phyloP scores from a whole-genome alignment of 2,329 filamentous ascomycete species.

The Ophiocordyceps camponoti-saundersi region DNA sequence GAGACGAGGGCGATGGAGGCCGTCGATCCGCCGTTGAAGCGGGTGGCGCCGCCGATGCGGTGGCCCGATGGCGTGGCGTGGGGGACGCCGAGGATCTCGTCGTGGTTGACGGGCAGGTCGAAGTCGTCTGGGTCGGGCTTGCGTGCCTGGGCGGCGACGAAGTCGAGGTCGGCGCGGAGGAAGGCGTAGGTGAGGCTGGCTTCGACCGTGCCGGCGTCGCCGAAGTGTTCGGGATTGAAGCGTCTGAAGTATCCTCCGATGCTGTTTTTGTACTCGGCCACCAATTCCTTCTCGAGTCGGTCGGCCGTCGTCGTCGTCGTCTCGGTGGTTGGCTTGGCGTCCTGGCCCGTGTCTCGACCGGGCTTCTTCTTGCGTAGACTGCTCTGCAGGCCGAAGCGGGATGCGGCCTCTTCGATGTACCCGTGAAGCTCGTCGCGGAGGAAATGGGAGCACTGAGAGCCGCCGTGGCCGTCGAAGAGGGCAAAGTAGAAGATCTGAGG shows the following conservation, averaged over 20 bases:
- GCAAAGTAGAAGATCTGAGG: slow-evolving; percentile 97
- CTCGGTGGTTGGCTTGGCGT: slow-evolving; percentile 31
- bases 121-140: slow-evolving; percentile 62
- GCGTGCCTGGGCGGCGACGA: slow-evolving; percentile 72
- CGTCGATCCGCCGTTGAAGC: slow-evolving; percentile 89
- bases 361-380: slow-evolving; percentile 39
- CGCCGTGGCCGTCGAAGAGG: slow-evolving; percentile 92
- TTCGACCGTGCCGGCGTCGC: slow-evolving; percentile 45
- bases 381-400: slow-evolving; percentile 60
- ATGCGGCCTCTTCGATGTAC: slow-evolving; percentile 72
- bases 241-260: slow-evolving; percentile 91
- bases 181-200: slow-evolving; percentile 83
- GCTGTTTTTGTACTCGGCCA: slow-evolving; percentile 63
- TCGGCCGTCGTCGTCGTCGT: slow-evolving; percentile 39
- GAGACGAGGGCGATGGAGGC: slow-evolving; percentile 81
- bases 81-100: slow-evolving; percentile 60
- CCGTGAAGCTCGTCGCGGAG: slow-evolving; percentile 68
- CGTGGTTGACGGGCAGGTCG: slow-evolving; percentile 67
- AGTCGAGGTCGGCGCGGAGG: slow-evolving; percentile 83
- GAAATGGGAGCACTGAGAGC: slow-evolving; percentile 75
- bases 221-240: slow-evolving; percentile 70
- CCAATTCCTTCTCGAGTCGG: slow-evolving; percentile 51
- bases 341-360: slow-evolving; percentile 25
- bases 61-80: slow-evolving; percentile 35
- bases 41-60: slow-evolving; percentile 54